Conservation (phyloP, 495 filamentous ascomycete genomes). For the Aspergillus steynii region DNA sequence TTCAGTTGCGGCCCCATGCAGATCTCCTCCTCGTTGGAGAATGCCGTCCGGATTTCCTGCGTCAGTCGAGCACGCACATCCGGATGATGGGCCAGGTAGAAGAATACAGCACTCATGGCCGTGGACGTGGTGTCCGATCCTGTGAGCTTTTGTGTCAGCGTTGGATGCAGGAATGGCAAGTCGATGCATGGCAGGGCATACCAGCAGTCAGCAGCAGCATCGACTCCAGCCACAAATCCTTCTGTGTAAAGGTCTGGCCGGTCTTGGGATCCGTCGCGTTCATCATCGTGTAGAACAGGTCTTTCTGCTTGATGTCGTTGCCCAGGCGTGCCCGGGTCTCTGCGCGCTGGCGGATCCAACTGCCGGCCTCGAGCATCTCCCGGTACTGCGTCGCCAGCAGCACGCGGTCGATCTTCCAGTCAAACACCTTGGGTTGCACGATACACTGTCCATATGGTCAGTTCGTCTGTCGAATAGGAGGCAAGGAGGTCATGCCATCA, state of each 20-base stretch:
- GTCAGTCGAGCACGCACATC: slow-evolving; percentile 34
- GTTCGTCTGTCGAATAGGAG: too few species aligned
- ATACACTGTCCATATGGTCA: slow-evolving; percentile 3
- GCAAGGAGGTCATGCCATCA: slow-evolving; percentile 1
- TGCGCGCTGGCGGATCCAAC: slow-evolving; percentile 39
- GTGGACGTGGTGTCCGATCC: slow-evolving; percentile 66
- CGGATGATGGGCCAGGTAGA: slow-evolving; percentile 64
- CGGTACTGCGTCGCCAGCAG: slow-evolving; percentile 16
- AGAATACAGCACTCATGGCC: slow-evolving; percentile 63
- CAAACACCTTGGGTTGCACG: slow-evolving; percentile 18
- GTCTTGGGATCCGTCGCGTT: slow-evolving; percentile 61
- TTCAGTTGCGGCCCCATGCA: slow-evolving; percentile 41
- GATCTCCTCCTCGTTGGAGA: slow-evolving; percentile 54
- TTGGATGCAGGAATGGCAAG: too few species aligned
- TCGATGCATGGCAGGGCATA: neutral
- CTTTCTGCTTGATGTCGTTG: slow-evolving; percentile 46
- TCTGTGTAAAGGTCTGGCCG: slow-evolving; percentile 52
- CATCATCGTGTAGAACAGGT: slow-evolving; percentile 61
- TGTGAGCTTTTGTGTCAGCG: slow-evolving; percentile 32
- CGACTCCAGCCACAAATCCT: slow-evolving; percentile 61
- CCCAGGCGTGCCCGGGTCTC: slow-evolving; percentile 25
- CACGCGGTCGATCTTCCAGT: slow-evolving; percentile 19
- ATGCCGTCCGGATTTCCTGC: slow-evolving; percentile 49
- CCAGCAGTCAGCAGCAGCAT: slow-evolving; percentile 45
- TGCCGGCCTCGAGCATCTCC: slow-evolving; percentile 25